These are phyloP conservation scores for Xylariales sp. DNA, from an alignment of 2,329 filamentous ascomycete genomes.

Conservation along the genomic window DNA sequence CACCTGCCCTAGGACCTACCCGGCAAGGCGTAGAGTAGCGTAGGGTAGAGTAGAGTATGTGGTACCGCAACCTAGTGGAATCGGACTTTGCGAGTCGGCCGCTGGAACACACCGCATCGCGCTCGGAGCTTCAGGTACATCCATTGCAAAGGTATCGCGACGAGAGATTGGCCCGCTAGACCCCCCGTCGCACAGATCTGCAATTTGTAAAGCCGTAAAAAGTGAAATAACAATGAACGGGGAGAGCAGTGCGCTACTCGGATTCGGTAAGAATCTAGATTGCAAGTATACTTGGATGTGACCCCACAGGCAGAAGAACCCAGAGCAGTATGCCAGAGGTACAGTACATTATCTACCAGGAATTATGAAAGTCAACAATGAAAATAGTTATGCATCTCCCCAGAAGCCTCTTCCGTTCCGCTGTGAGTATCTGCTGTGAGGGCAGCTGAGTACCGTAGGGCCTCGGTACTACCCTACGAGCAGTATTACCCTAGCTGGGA, in stretches of 20 bases:
- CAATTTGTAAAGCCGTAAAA: not conserved
- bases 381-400: slow-evolving; percentile 3
- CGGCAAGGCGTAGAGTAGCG: slow-evolving; percentile 1
- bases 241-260: not conserved
- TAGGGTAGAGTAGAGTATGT: slow-evolving; percentile 3
- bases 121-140: slow-evolving; percentile 11
- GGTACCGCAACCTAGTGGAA: not conserved
- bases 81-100: slow-evolving; percentile 33
- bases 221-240: not conserved
- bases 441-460: too few species aligned
- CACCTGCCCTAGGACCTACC: not conserved
- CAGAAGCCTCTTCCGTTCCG: not conserved
- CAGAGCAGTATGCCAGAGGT: too few species aligned
- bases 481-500: slow-evolving; percentile 15
- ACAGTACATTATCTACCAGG: too few species aligned
- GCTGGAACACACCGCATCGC: slow-evolving; percentile 31
- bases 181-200: slow-evolving; percentile 1
- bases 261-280: not conserved
- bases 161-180: not conserved
- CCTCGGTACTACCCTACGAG: too few species aligned
- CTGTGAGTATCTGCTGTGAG: slow-evolving; percentile 2
- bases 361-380: slow-evolving; percentile 4
- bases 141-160: not conserved
- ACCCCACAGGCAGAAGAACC: not conserved
- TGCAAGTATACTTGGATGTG: not conserved